Percentiles rank a stretch among this genome's conserved stretches.
These are phyloP conservation scores for Diversispora eburnea DNA, from an alignment of 192 early-diverging fungal genomes.

Conservation along the genomic window DNA sequence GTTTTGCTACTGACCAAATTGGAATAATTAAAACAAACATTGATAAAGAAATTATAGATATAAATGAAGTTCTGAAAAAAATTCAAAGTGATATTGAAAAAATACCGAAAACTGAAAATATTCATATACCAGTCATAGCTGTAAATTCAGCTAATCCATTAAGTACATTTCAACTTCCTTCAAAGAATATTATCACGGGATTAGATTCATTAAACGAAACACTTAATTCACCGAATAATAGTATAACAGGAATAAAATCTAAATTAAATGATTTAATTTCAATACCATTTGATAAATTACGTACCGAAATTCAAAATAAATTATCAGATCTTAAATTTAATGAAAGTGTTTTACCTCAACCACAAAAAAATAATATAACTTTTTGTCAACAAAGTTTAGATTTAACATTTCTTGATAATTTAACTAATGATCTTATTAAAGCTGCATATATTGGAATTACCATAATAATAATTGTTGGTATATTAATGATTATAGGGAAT, in stretches of 20 bases:
- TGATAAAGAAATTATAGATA: neutral
- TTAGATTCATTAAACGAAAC: conserved; percentile 4
- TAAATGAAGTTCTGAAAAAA: neutral
- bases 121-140: neutral
- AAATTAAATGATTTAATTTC: conserved; percentile 3
- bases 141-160: neutral
- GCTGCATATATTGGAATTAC: conserved; percentile 9
- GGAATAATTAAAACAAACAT: neutral
- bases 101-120: neutral
- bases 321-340: conserved; percentile 10
- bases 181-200: neutral
- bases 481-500: conserved; percentile 11
- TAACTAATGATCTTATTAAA: conserved; percentile 16
- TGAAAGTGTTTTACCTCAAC: neutral
- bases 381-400: conserved; percentile 22
- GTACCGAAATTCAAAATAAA: neutral
- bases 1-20: neutral
- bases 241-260: neutral
- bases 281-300: conserved; percentile 22
- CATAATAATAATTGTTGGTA: neutral
- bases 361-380: conserved; percentile 8
- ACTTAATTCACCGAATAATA: neutral
- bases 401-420: conserved; percentile 13
- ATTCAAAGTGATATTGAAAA: neutral
- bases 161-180: conserved; percentile 20